Percentiles rank a stretch among this genome's conserved stretches.
Conservation (phyloP, 768 basidiomycete genomes). For the Rhodotorula paludigena region DNA sequence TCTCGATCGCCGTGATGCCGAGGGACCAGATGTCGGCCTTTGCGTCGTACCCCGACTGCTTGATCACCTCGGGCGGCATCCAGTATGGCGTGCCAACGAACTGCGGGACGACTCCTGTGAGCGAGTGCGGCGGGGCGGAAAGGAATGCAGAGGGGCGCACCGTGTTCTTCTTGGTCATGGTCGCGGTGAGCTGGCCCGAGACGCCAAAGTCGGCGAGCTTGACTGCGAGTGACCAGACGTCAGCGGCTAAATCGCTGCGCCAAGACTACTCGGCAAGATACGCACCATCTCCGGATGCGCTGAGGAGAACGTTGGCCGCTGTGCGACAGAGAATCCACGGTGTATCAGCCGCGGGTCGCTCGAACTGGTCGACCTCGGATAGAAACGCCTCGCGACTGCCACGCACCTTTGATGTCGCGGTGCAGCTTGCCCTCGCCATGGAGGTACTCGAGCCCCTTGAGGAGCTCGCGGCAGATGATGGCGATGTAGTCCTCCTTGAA, state of each 20-base stretch:
- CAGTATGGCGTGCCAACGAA: slow-evolving; percentile 70
- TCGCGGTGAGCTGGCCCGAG: slow-evolving; percentile 91
- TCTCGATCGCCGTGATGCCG: slow-evolving; percentile 93
- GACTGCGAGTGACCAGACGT: slow-evolving; percentile 51
- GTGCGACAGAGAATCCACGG: neutral
- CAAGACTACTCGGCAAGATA: slow-evolving; percentile 9
- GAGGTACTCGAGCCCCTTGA: slow-evolving; percentile 88
- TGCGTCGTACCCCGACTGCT: slow-evolving; percentile 97
- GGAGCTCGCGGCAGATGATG: slow-evolving; percentile 85
- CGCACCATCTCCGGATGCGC: slow-evolving; percentile 69
- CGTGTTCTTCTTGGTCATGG: slow-evolving; percentile 92
- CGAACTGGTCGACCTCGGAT: too few relatives aligned
- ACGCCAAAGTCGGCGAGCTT: slow-evolving; percentile 99
- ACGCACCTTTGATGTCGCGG: slow-evolving; percentile 93
- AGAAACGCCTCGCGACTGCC: too few relatives aligned
- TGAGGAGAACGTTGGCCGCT: slow-evolving; percentile 93
- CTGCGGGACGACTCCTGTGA: neutral
- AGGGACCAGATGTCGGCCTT: slow-evolving; percentile 99
- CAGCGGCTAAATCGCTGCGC: slow-evolving; percentile 6
- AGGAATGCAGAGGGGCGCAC: slow-evolving; percentile 55
- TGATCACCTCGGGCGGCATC: slow-evolving; percentile 99
- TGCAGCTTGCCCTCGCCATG: slow-evolving; percentile 95
- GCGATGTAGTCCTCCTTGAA: slow-evolving; percentile 99
- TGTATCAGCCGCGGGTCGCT: too few relatives aligned
- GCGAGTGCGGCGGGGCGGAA: neutral